A percentile compares a stretch with the other conserved stretches of the same genome.
Conservation (phyloP, 2,329 filamentous ascomycete species). For the Thielaviopsis euricoi region DNA sequence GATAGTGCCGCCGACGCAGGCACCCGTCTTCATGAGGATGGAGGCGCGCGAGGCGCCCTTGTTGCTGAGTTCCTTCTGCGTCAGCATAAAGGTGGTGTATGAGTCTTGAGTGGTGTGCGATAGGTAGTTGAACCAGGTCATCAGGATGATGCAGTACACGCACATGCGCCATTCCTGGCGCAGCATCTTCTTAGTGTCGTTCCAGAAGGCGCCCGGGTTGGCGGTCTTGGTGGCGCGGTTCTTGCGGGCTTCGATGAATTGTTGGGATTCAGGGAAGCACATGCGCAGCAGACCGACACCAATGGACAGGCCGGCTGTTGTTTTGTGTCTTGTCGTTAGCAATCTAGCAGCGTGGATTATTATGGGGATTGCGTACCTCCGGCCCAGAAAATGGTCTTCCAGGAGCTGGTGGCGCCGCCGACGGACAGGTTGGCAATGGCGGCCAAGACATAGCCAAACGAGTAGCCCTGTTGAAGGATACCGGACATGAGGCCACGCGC, state of each 20-base stretch:
- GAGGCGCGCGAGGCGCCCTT: constrained; percentile 50
- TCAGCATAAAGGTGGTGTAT: constrained; percentile 67
- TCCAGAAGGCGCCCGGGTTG: constrained; percentile 39
- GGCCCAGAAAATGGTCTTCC: constrained; percentile 65
- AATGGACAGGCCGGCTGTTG: constrained; percentile 46
- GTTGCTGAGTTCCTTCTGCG: constrained; percentile 52
- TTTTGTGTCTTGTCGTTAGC: too few species aligned
- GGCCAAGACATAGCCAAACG: constrained; percentile 63
- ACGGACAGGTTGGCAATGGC: constrained; percentile 61
- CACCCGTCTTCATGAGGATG: constrained; percentile 69
- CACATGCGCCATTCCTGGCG: constrained; percentile 58
- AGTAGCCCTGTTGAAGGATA: constrained; percentile 65
- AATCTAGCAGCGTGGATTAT: neutral
- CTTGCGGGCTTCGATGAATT: constrained; percentile 55
- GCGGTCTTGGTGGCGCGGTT: constrained; percentile 21
- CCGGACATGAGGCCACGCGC: constrained; percentile 60
- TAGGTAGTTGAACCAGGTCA: constrained; percentile 64
- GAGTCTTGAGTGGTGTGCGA: constrained; percentile 68
- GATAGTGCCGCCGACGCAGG: constrained; percentile 56
- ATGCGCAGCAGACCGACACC: constrained; percentile 50
- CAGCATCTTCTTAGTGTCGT: constrained; percentile 52
- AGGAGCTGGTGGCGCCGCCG: constrained; percentile 43
- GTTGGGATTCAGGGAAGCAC: constrained; percentile 55
- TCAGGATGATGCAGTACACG: constrained; percentile 60
- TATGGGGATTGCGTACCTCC: constrained; percentile 27